These are phyloP conservation scores for Hirsutella thompsonii DNA, from an alignment of 2,329 filamentous ascomycete genomes.

Conservation along the genomic window DNA sequence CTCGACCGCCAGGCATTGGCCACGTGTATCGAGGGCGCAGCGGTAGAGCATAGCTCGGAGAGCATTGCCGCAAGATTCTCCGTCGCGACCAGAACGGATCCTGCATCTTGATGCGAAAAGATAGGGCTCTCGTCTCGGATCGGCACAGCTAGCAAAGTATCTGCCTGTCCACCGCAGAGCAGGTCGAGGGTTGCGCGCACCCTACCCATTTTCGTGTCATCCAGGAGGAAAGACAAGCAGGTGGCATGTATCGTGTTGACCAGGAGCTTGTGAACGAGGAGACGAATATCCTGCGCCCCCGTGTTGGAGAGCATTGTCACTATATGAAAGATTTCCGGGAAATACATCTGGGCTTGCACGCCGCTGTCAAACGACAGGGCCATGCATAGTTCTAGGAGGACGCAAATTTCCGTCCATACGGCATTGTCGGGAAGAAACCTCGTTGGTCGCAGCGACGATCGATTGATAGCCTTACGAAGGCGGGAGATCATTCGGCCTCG, in stretches of 20 bases:
- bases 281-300: slow-evolving; percentile 41
- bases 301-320: slow-evolving; percentile 60
- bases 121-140: slow-evolving; percentile 40
- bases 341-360: slow-evolving; percentile 52
- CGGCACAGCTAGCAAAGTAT: slow-evolving; percentile 34
- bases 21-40: slow-evolving; percentile 50
- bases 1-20: slow-evolving; percentile 58
- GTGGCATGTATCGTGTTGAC: slow-evolving; percentile 57
- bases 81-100: slow-evolving; percentile 38
- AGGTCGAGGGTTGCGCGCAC: slow-evolving; percentile 42
- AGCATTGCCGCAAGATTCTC: slow-evolving; percentile 49
- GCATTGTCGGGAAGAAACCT: slow-evolving; percentile 52
- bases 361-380: slow-evolving; percentile 56
- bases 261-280: slow-evolving; percentile 48
- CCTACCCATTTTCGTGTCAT: slow-evolving; percentile 44
- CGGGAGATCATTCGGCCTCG: slow-evolving; percentile 53
- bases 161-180: slow-evolving; percentile 45
- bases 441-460: slow-evolving; percentile 54
- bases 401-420: slow-evolving; percentile 57
- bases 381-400: slow-evolving; percentile 52
- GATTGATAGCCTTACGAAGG: slow-evolving; percentile 53
- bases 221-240: slow-evolving; percentile 51
- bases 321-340: slow-evolving; percentile 58
- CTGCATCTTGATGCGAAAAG: slow-evolving; percentile 39
- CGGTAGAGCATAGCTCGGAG: slow-evolving; percentile 50